Conservation (phyloP, 805 yeast species). For the Teunomyces cretensis region DNA sequence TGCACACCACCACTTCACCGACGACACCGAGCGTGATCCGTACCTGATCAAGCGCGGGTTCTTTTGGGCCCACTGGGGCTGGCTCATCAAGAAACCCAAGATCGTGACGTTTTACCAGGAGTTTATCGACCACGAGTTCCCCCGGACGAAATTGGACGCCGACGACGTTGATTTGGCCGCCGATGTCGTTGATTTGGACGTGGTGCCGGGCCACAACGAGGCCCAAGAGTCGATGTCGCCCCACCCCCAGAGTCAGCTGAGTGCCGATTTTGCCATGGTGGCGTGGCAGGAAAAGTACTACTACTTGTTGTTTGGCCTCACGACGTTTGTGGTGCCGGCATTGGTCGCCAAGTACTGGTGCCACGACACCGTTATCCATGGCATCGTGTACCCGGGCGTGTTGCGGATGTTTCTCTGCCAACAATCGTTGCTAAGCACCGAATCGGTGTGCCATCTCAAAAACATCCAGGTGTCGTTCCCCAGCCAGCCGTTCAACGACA, state of each 20-base stretch:
- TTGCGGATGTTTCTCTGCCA: conserved; percentile 70
- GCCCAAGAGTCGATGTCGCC: no score
- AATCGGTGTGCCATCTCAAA: conserved; percentile 74
- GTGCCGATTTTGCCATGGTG: conserved; percentile 14
- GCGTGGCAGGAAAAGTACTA: conserved; percentile 37
- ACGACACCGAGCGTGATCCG: conserved; percentile 86
- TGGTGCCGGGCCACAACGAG: no score
- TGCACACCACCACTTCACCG: conserved; percentile 84
- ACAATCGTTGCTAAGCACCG: conserved; percentile 74
- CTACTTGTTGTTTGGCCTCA: conserved; percentile 25
- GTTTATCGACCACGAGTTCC: conserved; percentile 38
- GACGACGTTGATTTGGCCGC: no score
- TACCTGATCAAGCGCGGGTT: conserved; percentile 80
- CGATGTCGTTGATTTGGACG: no score
- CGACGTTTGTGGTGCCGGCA: conserved; percentile 32
- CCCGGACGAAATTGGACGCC: conserved; percentile 7
- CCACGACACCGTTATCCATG: conserved; percentile 31
- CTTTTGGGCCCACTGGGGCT: conserved; percentile 82
- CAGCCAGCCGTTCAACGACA: conserved; percentile 46
- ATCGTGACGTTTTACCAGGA: conserved; percentile 29
- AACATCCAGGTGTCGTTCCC: conserved; percentile 69
- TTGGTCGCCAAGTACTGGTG: conserved; percentile 23
- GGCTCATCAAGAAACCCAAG: conserved; percentile 70
- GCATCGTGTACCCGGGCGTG: conserved; percentile 70
- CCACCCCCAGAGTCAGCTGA: no score